Conservation (phyloP, 208 protist genomes). For the Leishmania mexicana region DNA sequence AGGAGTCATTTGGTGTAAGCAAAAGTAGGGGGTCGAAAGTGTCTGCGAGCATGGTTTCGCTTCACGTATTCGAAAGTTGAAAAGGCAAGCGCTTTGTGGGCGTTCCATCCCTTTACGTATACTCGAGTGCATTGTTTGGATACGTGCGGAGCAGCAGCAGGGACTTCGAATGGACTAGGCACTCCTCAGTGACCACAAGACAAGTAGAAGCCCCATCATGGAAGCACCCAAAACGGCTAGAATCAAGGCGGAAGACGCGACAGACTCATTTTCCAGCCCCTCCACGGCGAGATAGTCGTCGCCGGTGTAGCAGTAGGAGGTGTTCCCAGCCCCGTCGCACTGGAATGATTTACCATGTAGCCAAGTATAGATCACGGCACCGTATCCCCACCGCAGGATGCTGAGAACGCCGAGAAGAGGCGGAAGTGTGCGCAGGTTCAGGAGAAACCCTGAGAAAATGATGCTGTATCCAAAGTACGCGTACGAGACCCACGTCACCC, state of each 20-base stretch:
- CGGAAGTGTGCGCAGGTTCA: constrained; percentile 61
- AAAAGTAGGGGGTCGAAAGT: background rate
- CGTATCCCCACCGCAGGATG: constrained; percentile 66
- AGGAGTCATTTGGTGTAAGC: background rate
- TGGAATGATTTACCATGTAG: constrained; percentile 42
- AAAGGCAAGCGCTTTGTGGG: background rate
- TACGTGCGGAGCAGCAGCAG: background rate
- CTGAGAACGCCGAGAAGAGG: constrained; percentile 36
- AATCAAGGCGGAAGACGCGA: constrained; percentile 15
- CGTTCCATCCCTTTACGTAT: background rate
- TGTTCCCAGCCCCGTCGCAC: constrained; percentile 62
- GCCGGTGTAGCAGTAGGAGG: constrained; percentile 70
- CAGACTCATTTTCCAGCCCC: constrained; percentile 51
- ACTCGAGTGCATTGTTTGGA: background rate
- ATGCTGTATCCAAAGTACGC: constrained; percentile 50
- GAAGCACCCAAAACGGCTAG: constrained; percentile 12
- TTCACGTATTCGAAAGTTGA: background rate
- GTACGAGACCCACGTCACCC: constrained; percentile 28
- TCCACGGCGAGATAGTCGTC: constrained; percentile 52
- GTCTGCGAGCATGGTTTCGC: background rate
- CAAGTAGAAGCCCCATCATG: constrained; percentile 10
- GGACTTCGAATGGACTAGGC: background rate
- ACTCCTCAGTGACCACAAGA: constrained; percentile 4
- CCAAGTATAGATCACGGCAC: constrained; percentile 51
- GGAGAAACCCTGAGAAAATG: constrained; percentile 64